Percentiles rank a stretch among this genome's conserved stretches.
Conservation (phyloP, 371 early-diverging fungal genomes). For the Blastocladiella emersonii region DNA sequence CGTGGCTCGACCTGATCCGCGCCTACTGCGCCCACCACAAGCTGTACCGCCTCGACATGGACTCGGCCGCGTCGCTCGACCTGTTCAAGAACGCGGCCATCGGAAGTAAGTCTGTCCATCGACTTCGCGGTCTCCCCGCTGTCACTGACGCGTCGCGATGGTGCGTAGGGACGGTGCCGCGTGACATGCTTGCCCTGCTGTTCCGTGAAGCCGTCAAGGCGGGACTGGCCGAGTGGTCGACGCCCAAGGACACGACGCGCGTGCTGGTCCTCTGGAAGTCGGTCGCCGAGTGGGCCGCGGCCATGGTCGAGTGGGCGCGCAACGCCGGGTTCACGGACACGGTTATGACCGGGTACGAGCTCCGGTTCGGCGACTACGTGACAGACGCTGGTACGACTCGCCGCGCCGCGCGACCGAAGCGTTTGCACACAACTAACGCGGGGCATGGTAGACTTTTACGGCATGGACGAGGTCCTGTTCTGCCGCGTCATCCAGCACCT, state of each 20-base stretch:
- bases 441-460: not conserved
- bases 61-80: not conserved
- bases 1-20: not conserved
- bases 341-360: not conserved
- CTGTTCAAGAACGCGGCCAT: not conserved
- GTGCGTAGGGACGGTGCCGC: not conserved
- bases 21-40: not conserved
- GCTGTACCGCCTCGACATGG: not conserved
- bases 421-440: no score
- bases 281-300: not conserved
- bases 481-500: not conserved
- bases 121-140: no score
- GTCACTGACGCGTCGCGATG: not conserved
- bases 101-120: not conserved
- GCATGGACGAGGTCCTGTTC: not conserved
- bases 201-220: not conserved
- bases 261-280: not conserved
- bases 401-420: no score
- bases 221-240: not conserved
- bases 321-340: not conserved
- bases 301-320: not conserved
- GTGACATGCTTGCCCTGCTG: not conserved
- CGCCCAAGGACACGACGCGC: not conserved
- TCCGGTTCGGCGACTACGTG: not conserved
- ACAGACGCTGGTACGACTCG: not conserved